Base-by-base conservation (phyloP, 2,329 filamentous ascomycete species). In the Aspergillus alliaceus region DNA sequence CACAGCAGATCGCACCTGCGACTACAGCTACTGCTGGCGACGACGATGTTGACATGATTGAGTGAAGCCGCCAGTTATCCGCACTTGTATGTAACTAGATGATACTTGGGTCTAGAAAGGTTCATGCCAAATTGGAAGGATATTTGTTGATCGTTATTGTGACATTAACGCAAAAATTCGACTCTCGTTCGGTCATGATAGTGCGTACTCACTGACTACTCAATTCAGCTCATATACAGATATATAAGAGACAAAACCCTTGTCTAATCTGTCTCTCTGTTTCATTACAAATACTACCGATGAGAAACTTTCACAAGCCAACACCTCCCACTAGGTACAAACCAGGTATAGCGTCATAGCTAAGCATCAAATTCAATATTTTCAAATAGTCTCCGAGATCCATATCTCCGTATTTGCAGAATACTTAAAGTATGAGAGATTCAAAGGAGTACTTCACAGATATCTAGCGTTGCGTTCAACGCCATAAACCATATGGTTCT, bases 21-120 rank as follows among this genome's bases (percentile, higher is more conserved):
- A 68, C 70, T 18, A 65, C 70, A 9, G 69, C 72, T 27, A 65
- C 75, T 22, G 65, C 66, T 55, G 69, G 68, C 18, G 77, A 74
- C 37, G 85, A 86, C 54, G 86, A 90, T 70, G 79, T 89, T 59
- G 87, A 90, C 66, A 90, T 90, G 88, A 88, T 90, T 68, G 85
- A 87, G 77, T 87, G 24, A 66, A 70, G 49, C 5, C 24, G 25
- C 37, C 35, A n/a, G 14, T 53, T 46, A n/a, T 24, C 24, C 24
- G 20, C 5, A 46, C n/a, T 20, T 53, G 47, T 42, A 48, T 53
- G 47, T 42, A 48, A 48, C 44, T 48, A 32, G 44, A 22, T 32
- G 22, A 48, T 48, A 32, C 29, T 11, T 44, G 15, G 24, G 24
- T 44, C 27, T 15, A 14, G 24, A 44, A 29, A 18, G 12, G n/a